Evolutionary conservation across 352 stramenopile species (phyloP).

Genomic region (Globisporangium nagaii): DNA sequence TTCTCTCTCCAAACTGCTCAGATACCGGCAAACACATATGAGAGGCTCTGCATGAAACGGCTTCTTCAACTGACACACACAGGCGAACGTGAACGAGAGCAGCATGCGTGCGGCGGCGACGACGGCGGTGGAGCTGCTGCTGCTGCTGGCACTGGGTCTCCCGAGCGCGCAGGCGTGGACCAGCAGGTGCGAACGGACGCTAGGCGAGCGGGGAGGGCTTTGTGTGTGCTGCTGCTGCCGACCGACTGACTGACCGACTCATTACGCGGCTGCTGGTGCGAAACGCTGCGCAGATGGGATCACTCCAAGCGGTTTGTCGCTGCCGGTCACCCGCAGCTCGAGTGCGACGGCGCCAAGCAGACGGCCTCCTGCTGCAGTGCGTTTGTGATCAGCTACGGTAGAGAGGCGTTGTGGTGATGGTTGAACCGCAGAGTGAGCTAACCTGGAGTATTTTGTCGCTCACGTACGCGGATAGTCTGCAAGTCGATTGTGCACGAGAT

Average conservation of each 20-base stretch:
- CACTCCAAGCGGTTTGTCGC: slow-evolving; percentile 75
- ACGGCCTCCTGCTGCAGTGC: slow-evolving; percentile 69
- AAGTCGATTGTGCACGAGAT: slow-evolving; percentile 80
- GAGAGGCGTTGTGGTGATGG: no score
- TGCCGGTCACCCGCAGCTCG: slow-evolving; percentile 48
- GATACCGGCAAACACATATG: neutral
- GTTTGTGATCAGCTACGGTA: slow-evolving; percentile 6
- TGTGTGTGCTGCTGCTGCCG: neutral
- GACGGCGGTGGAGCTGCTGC: slow-evolving; percentile 3
- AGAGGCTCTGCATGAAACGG: slow-evolving; percentile 2
- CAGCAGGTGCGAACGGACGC: slow-evolving; percentile 30
- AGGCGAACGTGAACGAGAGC: neutral
- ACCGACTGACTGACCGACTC: neutral
- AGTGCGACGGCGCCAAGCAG: slow-evolving; percentile 51
- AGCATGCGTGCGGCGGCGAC: slow-evolving; percentile 1
- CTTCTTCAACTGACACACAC: no score
- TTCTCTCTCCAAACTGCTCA: no score
- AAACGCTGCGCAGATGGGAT: slow-evolving; percentile 43
- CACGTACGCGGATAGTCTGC: slow-evolving; percentile 40
- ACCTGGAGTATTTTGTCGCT: neutral
- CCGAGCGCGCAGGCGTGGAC: slow-evolving; percentile 38
- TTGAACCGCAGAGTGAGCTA: neutral
- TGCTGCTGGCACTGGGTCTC: slow-evolving; percentile 5
- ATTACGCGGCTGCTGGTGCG: neutral
- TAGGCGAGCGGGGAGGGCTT: neutral